Conservation (phyloP, 345 rosid genomes). For the Erucastrum elatum region DNA sequence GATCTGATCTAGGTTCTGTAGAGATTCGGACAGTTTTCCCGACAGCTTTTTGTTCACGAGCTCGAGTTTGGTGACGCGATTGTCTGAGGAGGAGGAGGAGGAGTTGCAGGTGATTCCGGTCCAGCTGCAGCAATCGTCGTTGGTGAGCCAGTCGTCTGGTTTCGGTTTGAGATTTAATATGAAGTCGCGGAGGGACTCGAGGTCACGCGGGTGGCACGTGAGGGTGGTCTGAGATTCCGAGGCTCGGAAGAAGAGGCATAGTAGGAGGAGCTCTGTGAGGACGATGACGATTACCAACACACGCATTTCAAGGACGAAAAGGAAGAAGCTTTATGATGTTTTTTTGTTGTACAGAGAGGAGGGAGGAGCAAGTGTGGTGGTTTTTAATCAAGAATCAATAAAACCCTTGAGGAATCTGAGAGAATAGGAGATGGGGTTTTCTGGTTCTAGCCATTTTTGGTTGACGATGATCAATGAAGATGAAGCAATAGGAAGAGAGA, state of each 20-base stretch:
- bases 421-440: constrained; percentile 16
- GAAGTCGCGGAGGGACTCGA: constrained; percentile 50
- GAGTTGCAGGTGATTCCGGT: constrained; percentile 42
- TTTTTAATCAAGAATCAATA: not conserved
- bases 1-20: constrained; percentile 50
- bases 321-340: constrained; percentile 12
- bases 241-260: constrained; percentile 29
- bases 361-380: not conserved
- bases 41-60: constrained; percentile 44
- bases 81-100: too few species aligned
- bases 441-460: constrained; percentile 39
- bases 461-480: constrained; percentile 23
- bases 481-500: not conserved
- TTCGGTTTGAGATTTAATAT: constrained; percentile 37
- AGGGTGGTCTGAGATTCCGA: constrained; percentile 44
- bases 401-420: constrained; percentile 13
- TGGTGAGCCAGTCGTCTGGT: constrained; percentile 46
- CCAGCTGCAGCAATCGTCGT: constrained; percentile 60
- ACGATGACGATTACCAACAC: constrained; percentile 41
- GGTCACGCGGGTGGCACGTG: constrained; percentile 56
- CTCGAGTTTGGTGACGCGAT: constrained; percentile 47
- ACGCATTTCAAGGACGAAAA: constrained; percentile 51
- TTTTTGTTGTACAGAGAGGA: not conserved
- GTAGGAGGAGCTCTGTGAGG: constrained; percentile 35
- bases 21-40: constrained; percentile 53